phyloP scores from a whole-genome alignment of 768 basidiomycete species.

The Lactarius hatsudake region DNA sequence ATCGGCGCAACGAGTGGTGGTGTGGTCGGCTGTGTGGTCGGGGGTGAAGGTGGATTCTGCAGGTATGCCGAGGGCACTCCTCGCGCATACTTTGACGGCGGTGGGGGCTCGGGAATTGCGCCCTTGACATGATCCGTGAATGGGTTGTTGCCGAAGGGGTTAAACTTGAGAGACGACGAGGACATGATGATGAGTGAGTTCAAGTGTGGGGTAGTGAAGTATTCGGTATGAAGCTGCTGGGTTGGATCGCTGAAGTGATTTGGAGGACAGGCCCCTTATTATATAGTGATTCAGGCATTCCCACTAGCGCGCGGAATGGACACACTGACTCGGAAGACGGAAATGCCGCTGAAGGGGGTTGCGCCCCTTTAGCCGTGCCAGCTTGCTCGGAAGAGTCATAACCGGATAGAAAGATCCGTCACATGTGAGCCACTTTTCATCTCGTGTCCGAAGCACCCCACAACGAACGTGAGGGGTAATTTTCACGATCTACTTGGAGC shows the following conservation, averaged over 20 bases:
- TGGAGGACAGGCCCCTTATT: slow-evolving; percentile 14
- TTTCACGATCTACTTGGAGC: slow-evolving; percentile 4
- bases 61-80: slow-evolving; percentile 37
- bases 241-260: not conserved
- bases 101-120: slow-evolving; percentile 40
- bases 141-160: slow-evolving; percentile 57
- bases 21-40: slow-evolving; percentile 13
- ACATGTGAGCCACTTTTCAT: slow-evolving; percentile 14
- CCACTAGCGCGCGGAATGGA: not conserved
- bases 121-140: slow-evolving; percentile 46
- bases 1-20: slow-evolving; percentile 15
- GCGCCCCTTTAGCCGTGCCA: slow-evolving; percentile 15
- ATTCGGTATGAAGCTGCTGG: slow-evolving; percentile 13
- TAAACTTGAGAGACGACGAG: slow-evolving; percentile 40
- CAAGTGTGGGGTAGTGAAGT: not conserved
- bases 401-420: slow-evolving; percentile 15
- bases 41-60: slow-evolving; percentile 24
- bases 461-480: slow-evolving; percentile 23
- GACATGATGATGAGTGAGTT: slow-evolving; percentile 31
- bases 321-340: not conserved
- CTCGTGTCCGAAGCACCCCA: slow-evolving; percentile 13
- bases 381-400: slow-evolving; percentile 18
- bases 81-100: slow-evolving; percentile 48
- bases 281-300: slow-evolving; percentile 6
- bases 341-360: slow-evolving; percentile 7